Evolutionary conservation across 2,329 filamentous ascomycete genomes (phyloP).

Genomic region (Talaromyces sp.): DNA sequence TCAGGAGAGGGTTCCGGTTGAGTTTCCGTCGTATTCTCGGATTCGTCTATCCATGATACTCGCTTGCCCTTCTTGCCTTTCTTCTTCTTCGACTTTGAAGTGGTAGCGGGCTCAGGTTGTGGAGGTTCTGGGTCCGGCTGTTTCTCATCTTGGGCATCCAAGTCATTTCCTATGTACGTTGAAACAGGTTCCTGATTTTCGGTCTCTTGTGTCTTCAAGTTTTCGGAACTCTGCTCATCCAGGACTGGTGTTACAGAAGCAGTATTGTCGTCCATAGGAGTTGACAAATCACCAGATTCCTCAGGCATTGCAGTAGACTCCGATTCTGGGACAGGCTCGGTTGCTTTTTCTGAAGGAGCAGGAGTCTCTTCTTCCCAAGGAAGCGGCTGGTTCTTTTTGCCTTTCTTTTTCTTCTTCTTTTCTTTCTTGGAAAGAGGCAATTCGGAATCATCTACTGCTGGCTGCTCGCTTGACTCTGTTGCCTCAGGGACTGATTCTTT

Average conservation of each 20-base stretch:
- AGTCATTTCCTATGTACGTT: not conserved
- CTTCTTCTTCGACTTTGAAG: constrained; percentile 32
- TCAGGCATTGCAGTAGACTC: not conserved
- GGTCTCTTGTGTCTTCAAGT: not conserved
- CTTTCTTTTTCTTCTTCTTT: constrained; percentile 36
- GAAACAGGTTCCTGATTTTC: not conserved
- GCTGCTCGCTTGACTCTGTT: not conserved
- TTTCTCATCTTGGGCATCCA: not conserved
- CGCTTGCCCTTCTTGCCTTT: constrained; percentile 38
- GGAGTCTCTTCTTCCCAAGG: constrained; percentile 17
- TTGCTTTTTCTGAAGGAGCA: not conserved
- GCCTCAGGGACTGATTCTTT: not conserved
- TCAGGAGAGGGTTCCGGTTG: not conserved
- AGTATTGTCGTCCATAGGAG: not conserved
- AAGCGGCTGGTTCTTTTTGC: constrained; percentile 32
- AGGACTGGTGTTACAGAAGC: not conserved
- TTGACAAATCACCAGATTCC: not conserved
- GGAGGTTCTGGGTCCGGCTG: not conserved
- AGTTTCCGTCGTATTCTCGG: not conserved
- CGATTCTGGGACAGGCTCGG: not conserved
- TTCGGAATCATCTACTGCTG: constrained; percentile 4
- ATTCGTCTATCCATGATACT: constrained; percentile 17
- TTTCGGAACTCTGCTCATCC: not conserved
- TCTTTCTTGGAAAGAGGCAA: constrained; percentile 14
- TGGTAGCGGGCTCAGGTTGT: not conserved